Conservation (phyloP, 2,329 filamentous ascomycete genomes). For the Talaromyces piceae region DNA sequence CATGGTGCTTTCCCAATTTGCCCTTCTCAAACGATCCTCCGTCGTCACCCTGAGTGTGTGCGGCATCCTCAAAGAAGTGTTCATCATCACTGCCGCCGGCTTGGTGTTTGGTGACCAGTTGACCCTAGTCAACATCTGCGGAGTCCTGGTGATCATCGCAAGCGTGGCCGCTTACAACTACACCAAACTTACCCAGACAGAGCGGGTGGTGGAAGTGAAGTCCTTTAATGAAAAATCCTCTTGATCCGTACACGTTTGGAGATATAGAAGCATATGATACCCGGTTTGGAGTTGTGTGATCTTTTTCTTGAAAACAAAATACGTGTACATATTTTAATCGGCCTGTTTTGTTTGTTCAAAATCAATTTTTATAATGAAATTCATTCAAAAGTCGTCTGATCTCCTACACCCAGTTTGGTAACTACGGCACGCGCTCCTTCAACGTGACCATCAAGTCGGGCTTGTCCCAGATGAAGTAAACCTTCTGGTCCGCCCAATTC, state of each 20-base stretch:
- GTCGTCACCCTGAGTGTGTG: conserved; percentile 95
- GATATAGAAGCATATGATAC: background rate
- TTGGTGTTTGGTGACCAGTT: conserved; percentile 82
- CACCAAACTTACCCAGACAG: conserved; percentile 86
- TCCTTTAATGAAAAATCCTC: conserved; percentile 8
- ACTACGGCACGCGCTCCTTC: background rate
- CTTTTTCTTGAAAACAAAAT: no score
- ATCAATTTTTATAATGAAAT: no score
- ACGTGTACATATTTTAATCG: no score
- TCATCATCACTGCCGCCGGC: conserved; percentile 85
- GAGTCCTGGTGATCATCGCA: conserved; percentile 76
- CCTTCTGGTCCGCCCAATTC: conserved; percentile 24
- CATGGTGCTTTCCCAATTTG: conserved; percentile 98
- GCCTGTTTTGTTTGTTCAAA: no score
- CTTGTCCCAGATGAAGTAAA: background rate
- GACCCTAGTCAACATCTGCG: conserved; percentile 78
- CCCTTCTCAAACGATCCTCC: conserved; percentile 84
- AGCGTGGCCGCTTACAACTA: conserved; percentile 91
- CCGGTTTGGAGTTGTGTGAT: no score
- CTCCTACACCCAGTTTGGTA: background rate
- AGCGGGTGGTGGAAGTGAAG: conserved; percentile 54
- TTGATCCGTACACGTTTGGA: conserved; percentile 1
- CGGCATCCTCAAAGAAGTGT: conserved; percentile 97
- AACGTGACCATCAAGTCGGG: background rate
- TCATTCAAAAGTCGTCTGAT: background rate